Percentiles rank a stretch among this genome's conserved stretches.
These are phyloP conservation scores for Bacidia rubella DNA, from an alignment of 495 filamentous ascomycete genomes.

Conservation along the genomic window DNA sequence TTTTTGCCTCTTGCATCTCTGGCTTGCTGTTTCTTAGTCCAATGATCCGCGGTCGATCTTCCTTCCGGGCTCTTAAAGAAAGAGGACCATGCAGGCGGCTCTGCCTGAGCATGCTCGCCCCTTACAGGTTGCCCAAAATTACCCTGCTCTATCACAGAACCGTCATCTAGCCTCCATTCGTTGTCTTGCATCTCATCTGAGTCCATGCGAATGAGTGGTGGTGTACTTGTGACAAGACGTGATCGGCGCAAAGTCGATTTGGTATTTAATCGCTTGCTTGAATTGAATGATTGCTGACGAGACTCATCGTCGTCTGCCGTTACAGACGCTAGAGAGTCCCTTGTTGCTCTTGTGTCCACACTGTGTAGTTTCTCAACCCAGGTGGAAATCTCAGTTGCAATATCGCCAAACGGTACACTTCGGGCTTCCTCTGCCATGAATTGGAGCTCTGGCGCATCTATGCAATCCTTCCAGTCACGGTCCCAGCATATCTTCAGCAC, in stretches of 20 bases:
- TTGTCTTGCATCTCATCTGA: conserved; percentile 15
- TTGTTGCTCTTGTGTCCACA: conserved; percentile 23
- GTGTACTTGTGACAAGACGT: not conserved
- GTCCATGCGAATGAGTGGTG: conserved; percentile 18
- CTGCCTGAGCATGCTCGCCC: too few relatives aligned
- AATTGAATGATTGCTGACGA: not conserved
- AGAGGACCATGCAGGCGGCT: too few relatives aligned
- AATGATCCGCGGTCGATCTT: too few relatives aligned
- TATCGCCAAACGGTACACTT: conserved; percentile 25
- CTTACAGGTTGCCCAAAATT: not conserved
- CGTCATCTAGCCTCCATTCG: conserved; percentile 9
- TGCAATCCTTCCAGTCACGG: conserved; percentile 39
- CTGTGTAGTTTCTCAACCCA: conserved; percentile 43
- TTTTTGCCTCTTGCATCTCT: too few relatives aligned
- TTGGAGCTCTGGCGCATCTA: conserved; percentile 43
- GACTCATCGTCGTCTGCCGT: conserved; percentile 7
- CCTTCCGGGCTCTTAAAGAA: too few relatives aligned
- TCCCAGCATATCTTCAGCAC: conserved; percentile 49
- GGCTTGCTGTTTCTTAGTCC: too few relatives aligned
- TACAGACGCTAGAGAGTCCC: conserved; percentile 7
- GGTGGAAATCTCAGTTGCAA: conserved; percentile 36
- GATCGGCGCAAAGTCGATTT: not conserved
- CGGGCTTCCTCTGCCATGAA: conserved; percentile 36
- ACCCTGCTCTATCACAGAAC: not conserved
- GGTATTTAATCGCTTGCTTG: not conserved